Conservation (phyloP, 2,329 filamentous ascomycete genomes). For the Pseudogymnoascus sp. region DNA sequence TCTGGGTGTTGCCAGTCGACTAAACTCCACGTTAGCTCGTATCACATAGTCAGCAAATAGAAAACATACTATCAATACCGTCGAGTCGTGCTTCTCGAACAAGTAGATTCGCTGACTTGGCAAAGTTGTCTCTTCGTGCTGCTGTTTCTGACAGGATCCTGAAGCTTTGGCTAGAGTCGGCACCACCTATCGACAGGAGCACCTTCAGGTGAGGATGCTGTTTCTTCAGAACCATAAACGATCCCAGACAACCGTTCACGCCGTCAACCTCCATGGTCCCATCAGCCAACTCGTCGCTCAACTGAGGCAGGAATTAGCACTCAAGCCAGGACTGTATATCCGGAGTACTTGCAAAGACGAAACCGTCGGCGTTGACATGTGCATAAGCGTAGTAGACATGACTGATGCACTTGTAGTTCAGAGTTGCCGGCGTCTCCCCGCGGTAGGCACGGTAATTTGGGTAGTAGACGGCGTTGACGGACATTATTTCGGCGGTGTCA, state of each 20-base stretch:
- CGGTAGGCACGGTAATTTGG: conserved; percentile 71
- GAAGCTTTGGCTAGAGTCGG: conserved; percentile 57
- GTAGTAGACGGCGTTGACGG: conserved; percentile 74
- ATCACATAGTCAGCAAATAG: not conserved
- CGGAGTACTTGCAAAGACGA: conserved; percentile 59
- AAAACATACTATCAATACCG: conserved; percentile 63
- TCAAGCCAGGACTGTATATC: not conserved
- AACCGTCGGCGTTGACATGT: conserved; percentile 63
- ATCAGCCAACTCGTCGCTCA: conserved; percentile 76
- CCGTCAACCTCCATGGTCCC: conserved; percentile 65
- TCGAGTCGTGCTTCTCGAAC: conserved; percentile 66
- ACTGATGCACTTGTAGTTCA: conserved; percentile 70
- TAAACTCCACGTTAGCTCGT: conserved; percentile 29
- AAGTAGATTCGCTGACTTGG: conserved; percentile 56
- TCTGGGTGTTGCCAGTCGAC: conserved; percentile 77
- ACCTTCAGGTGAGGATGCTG: conserved; percentile 64
- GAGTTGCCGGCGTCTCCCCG: conserved; percentile 62
- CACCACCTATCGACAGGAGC: conserved; percentile 71
- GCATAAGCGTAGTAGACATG: conserved; percentile 81
- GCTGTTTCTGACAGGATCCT: conserved; percentile 57
- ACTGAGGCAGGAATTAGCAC: conserved; percentile 37
- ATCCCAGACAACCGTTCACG: conserved; percentile 62
- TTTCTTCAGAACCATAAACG: conserved; percentile 65
- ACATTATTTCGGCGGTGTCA: conserved; percentile 41
- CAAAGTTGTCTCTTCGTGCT: conserved; percentile 60